Evolutionary conservation across 179 eudicot species (phyloP), one percentile per base, ranked within the genome.

Genomic region (Actinidia arguta): DNA sequence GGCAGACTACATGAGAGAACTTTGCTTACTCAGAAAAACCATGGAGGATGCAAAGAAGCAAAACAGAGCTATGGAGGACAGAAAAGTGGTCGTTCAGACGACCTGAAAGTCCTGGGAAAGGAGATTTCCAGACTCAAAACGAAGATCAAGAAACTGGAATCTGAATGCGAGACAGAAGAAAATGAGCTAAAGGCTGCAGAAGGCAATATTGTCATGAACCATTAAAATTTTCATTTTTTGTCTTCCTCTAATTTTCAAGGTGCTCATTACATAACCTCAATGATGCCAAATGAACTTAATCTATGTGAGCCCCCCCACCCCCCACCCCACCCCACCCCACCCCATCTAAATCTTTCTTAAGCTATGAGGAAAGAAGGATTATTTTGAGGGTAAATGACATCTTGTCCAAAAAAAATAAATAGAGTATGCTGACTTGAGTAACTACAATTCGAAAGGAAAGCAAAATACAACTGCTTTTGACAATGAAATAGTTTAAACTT

Each of bases 1-100:
- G 96, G 93, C 78, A 91, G 91, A 48, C 88, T 93, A 94, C 79
- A 88, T 93, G 47, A 88, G 93, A 71, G 94, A 94, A 80, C 88
- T 93, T 44, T 83, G 91, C 54, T 25, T 82, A 78, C 46, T 90
- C 79, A 80, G 91, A 78, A 91, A 87, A 73, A 87, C 86, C 64
- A 82, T 86, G 77, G 94, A 90, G 81, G 89, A 85, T 74, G 88
- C 85, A 4, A 87, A 91, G 83, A 87, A 88, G 51, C 97, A 90
- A 74, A 90, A 88, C 31, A 85, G 88, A 69, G 81, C 82, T 47
- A 87, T 84, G 47, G 91, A 88, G 72, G 97, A 92, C 67, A 68
- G 44, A 39, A 90, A 52, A 68, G 70, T 64, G 83, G 63, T 48
- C 27, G 39, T 80, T 82, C 74, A 39, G 92, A 89, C 77, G 92